Evolutionary conservation across 2,329 filamentous ascomycete species (phyloP), one percentile per base, ranked within the genome.

Genomic region (Venturia aucupariae): DNA sequence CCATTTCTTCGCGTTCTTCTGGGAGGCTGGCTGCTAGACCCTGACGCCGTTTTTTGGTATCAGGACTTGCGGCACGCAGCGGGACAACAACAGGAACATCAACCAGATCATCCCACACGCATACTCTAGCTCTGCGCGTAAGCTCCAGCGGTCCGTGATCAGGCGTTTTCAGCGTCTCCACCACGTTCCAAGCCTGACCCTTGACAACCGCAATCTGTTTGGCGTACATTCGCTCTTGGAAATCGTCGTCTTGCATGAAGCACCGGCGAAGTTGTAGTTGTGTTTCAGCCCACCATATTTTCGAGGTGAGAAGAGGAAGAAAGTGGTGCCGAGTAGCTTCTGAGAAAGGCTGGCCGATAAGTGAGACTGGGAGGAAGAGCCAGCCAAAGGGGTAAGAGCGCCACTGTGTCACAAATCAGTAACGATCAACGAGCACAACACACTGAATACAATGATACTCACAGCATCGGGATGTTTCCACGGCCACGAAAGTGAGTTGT

Each of bases 171-270:
- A 99, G 82, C 0, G 94, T 97, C 78, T 99, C 94, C 4, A 99
- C 94, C 0, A 99, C 94, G 73, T 99, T 99, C 92, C 94, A 99
- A 0, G 94, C 94, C 74, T 99, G 94, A 13, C 94, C 94, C 77
- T 99, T 99, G 91, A 99, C 96, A 66, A 99, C 94, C 0, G 94
- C 93, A 67, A 99, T 95, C 73, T 99, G 94, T 69, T 90, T 87
- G n/a, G 91, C 91, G 77, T 96, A 99, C 94, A 99, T 99, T 76
- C 90, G 89, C 78, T 99, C 94, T 74, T 97, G 91, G 75, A 99
- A 99, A 76, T 99, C 94, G 2, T 88, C 86, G 75, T 99, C 94
- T 73, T 95, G 86, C 68, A 90, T 88, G 74, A 99, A 99, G 57
- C 97, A 87, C 67, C 86, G 84, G 63, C 94, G 90, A 46, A 99